These are phyloP conservation scores for Trichoderma hamatum DNA, from an alignment of 2,329 filamentous ascomycete genomes.

Conservation along the genomic window DNA sequence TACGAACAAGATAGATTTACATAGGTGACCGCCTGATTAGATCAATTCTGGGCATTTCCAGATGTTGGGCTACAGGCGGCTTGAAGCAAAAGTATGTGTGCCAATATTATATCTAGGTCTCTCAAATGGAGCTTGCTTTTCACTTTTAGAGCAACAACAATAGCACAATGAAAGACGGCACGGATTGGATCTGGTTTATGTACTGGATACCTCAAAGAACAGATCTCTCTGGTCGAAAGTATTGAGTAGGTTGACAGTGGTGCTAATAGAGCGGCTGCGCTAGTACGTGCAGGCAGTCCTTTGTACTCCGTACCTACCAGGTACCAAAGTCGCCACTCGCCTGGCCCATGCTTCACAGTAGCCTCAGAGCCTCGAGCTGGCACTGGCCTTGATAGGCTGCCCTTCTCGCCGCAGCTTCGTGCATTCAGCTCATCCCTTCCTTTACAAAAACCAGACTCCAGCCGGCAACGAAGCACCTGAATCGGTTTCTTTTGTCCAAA, in stretches of 20 bases:
- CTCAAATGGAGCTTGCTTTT: too few species aligned
- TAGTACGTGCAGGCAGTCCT: not conserved
- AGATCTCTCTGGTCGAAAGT: too few species aligned
- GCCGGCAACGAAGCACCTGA: not conserved
- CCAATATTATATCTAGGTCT: too few species aligned
- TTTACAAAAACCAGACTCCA: constrained; percentile 1
- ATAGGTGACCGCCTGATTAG: not conserved
- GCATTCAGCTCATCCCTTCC: constrained; percentile 10
- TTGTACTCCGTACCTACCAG: not conserved
- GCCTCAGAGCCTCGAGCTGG: constrained; percentile 15
- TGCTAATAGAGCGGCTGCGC: too few species aligned
- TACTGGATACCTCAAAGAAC: too few species aligned
- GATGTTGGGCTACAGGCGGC: not conserved
- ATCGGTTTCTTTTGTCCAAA: not conserved
- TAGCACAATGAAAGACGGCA: too few species aligned
- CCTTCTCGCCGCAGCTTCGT: not conserved
- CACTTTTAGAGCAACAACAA: too few species aligned
- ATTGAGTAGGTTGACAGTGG: too few species aligned
- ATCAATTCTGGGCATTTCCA: not conserved
- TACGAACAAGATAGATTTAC: not conserved
- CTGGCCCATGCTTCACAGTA: constrained; percentile 20
- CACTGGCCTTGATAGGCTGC: constrained; percentile 2
- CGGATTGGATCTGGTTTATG: too few species aligned
- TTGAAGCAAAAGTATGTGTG: too few species aligned
- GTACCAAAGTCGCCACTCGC: constrained; percentile 11